Base-by-base conservation (phyloP, 352 stramenopile species). In the Globisporangium rhizosaccharum region DNA sequence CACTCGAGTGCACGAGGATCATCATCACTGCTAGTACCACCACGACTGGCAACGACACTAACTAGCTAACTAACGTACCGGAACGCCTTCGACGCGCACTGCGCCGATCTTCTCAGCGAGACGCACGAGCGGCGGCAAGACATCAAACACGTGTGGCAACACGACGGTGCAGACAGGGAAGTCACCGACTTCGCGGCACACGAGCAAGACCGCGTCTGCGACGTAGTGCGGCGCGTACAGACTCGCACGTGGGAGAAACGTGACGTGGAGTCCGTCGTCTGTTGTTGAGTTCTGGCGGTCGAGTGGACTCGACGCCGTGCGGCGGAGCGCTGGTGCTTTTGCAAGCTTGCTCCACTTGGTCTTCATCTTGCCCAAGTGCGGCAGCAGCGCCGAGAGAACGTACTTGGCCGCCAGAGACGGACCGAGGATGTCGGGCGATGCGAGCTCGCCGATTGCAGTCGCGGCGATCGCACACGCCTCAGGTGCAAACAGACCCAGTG, bases 221-320 rank as follows among this genome's bases (percentile, higher is more conserved):
- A 87, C 60, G n/a, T 79, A 71, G 56, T 92, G 79, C 9, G 64
- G 70, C 55, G 88, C 76, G 36, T 89, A 88, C 44, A 92, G 45
- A 37, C 71, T 71, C 9, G 74, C 33, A 61, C 90, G 90, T 50
- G 56, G 65, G 49, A 86, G 52, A 52, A 84, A 90, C 8, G 82
- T 86, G 4, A 88, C 62, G 45, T 92, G 82, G 53, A 92, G 81
- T 4, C 80, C 72, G 47, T 70, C 62, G 15, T 63, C 39, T 0
- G 9, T 8, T 12, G 33, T 39, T 10, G 33, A 62, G 55, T 70
- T 66, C 12, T 57, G 63, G 8, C 71, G 65, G n/a, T 77, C 65
- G 50, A 66, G 49, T 1, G 56, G 53, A 45, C 56, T 42, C 67
- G 41, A 46, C 30, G 39, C 49, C 30, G 7, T 70, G 17, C 67